A percentile compares a stretch with the other conserved stretches of the same genome.
phyloP scores from a whole-genome alignment of 306 rosid genomes.

The Alnus rubra region DNA sequence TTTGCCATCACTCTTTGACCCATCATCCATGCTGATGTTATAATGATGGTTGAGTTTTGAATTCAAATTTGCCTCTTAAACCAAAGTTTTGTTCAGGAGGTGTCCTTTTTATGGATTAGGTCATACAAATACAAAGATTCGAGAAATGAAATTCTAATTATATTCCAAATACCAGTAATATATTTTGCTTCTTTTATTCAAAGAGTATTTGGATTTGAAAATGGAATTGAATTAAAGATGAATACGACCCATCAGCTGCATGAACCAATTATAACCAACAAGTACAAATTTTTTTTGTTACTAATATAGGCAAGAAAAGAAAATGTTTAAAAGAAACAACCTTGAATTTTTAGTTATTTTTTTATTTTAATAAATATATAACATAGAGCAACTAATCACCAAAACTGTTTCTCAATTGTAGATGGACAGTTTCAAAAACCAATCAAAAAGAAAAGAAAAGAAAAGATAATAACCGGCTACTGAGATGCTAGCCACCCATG shows the following conservation, averaged over 20 bases:
- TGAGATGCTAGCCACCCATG: too few species aligned
- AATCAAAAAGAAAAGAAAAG: too few species aligned
- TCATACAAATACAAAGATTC: too few species aligned
- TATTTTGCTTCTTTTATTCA: background rate
- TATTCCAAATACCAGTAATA: background rate
- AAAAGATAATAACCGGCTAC: too few species aligned
- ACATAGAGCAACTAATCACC: too few species aligned
- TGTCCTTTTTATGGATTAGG: background rate
- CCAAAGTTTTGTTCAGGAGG: background rate
- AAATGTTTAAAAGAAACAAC: background rate
- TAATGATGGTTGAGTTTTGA: slow-evolving; percentile 24
- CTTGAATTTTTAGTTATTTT: too few species aligned
- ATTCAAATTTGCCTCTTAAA: slow-evolving; percentile 18
- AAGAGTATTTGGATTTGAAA: background rate
- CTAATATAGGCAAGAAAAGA: background rate
- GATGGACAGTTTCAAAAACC: too few species aligned
- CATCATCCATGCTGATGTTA: background rate
- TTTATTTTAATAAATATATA: too few species aligned
- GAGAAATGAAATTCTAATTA: background rate
- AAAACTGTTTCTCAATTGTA: too few species aligned
- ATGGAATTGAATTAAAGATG: background rate
- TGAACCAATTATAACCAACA: background rate
- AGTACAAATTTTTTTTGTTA: background rate
- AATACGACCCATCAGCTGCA: background rate
- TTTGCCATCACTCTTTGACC: slow-evolving; percentile 25